Evolutionary conservation across 495 filamentous ascomycete species (phyloP), one percentile per base, ranked within the genome.

Genomic region (Platismatia glauca): DNA sequence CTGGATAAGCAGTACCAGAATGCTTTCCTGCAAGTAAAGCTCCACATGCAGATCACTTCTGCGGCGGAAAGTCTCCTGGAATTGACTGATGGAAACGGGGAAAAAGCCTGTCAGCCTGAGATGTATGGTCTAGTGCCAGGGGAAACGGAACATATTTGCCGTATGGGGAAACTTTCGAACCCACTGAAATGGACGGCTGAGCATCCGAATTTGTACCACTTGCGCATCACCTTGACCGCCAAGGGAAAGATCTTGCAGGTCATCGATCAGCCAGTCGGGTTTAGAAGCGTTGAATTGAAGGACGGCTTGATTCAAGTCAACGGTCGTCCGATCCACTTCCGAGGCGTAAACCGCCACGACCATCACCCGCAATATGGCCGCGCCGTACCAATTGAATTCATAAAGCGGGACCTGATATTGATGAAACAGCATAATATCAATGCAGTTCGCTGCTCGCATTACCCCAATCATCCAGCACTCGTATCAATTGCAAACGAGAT

Each of bases 341-440:
- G 78, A 39, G 85, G 85, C 16, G 83, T 83, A 27, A 87, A 87
- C 68, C 74, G 82, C 15, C 85, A 86, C 61, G 85, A 87, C 55
- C 83, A 87, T 66, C 83, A 87, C 58, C 83, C 82, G 0, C 69
- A 58, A 4, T 73, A 77, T 46, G 85, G 85, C 6, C 81, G 85
- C 8, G 79, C 83, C 7, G 84, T 87, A 13, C 82, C 84, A 5
- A 60, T 78, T 6, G 75, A 79, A 13, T 84, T 83, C 65, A 76
- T 87, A 64, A 72, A 74, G 27, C 65, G 75, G 20, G 85, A 88
- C 62, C 76, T 87, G 16, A 64, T 82, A n/a, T 66, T 84, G 18
- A 88, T 88, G 85, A 88, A 88, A 68, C 72, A 67, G 8, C 81
- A 87, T 70, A 88, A 87, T 41, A 76, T 88, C 70, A 87, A 87